phyloP scores from a whole-genome alignment of 73 alveolate species.

The Tetrahymena thermophila region DNA sequence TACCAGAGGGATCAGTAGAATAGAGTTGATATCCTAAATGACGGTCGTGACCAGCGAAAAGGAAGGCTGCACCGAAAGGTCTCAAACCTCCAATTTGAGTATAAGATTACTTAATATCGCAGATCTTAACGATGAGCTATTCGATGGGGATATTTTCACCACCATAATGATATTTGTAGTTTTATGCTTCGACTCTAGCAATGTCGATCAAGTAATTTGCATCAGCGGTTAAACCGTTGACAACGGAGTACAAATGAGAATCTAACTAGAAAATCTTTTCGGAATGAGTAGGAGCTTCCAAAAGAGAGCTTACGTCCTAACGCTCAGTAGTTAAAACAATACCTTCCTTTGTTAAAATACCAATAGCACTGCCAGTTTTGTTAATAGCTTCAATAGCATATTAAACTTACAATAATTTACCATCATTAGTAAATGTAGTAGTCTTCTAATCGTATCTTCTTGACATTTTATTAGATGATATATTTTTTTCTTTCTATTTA shows the following conservation, averaged over 20 bases:
- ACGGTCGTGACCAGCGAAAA: slow-evolving; percentile 67
- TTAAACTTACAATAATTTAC: slow-evolving; percentile 63
- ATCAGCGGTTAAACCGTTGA: slow-evolving; percentile 65
- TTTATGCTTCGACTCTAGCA: slow-evolving; percentile 54
- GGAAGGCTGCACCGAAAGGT: slow-evolving; percentile 69
- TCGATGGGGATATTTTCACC: slow-evolving; percentile 56
- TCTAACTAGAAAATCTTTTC: slow-evolving; percentile 43
- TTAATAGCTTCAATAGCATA: slow-evolving; percentile 62
- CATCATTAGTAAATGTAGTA: slow-evolving; percentile 81
- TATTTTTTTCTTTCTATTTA: neutral
- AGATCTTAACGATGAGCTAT: slow-evolving; percentile 46
- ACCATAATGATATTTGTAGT: slow-evolving; percentile 31
- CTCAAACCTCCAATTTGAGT: slow-evolving; percentile 64
- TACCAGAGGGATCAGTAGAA: slow-evolving; percentile 69
- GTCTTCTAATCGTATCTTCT: slow-evolving; percentile 78
- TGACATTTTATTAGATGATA: slow-evolving; percentile 34
- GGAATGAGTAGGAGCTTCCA: slow-evolving; percentile 52
- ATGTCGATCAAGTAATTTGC: slow-evolving; percentile 62
- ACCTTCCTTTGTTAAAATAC: slow-evolving; percentile 60
- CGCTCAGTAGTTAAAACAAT: slow-evolving; percentile 57
- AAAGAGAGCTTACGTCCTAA: slow-evolving; percentile 51
- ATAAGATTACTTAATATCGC: slow-evolving; percentile 59
- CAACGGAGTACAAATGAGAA: slow-evolving; percentile 55
- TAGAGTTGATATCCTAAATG: slow-evolving; percentile 59
- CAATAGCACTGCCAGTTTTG: slow-evolving; percentile 60